Evolutionary conservation across 1,284 basidiomycete species (phyloP).

Genomic region (Paramarasmius palmivorus): DNA sequence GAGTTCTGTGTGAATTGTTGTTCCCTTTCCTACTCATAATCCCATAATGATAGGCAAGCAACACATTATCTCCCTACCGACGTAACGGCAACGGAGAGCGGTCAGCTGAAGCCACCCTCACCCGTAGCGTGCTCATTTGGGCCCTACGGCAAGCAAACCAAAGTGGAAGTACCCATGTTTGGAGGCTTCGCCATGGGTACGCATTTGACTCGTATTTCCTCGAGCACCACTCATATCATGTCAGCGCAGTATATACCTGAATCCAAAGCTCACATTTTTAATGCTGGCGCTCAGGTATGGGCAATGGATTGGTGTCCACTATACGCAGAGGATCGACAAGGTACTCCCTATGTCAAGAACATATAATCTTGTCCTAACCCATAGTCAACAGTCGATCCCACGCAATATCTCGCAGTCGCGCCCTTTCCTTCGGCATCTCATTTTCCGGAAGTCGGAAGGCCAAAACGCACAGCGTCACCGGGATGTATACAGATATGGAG

Average conservation of each 20-base stretch:
- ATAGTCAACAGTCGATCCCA: conserved; percentile 40
- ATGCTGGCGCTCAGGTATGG: conserved; percentile 84
- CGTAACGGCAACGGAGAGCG: conserved; percentile 44
- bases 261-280: conserved; percentile 67
- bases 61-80: conserved; percentile 58
- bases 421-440: conserved; percentile 66
- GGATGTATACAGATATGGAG: conserved; percentile 79
- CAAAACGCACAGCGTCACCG: conserved; percentile 39
- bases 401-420: conserved; percentile 83
- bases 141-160: conserved; percentile 51
- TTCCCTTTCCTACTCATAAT: conserved; percentile 8
- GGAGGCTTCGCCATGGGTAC: conserved; percentile 57
- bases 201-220: conserved; percentile 20
- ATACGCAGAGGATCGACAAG: conserved; percentile 54
- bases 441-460: conserved; percentile 55
- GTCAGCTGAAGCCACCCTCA: conserved; percentile 47
- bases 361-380: neutral
- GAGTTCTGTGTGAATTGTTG: conserved; percentile 29
- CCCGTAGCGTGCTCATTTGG: conserved; percentile 65
- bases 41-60: conserved; percentile 45
- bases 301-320: conserved; percentile 90
- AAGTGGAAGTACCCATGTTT: conserved; percentile 53
- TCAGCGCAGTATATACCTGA: conserved; percentile 49
- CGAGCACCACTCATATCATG: conserved; percentile 6
- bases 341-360: conserved; percentile 37